Evolutionary conservation across 495 filamentous ascomycete species (phyloP), one percentile per base, ranked within the genome.

Genomic region (Penicillium herquei): DNA sequence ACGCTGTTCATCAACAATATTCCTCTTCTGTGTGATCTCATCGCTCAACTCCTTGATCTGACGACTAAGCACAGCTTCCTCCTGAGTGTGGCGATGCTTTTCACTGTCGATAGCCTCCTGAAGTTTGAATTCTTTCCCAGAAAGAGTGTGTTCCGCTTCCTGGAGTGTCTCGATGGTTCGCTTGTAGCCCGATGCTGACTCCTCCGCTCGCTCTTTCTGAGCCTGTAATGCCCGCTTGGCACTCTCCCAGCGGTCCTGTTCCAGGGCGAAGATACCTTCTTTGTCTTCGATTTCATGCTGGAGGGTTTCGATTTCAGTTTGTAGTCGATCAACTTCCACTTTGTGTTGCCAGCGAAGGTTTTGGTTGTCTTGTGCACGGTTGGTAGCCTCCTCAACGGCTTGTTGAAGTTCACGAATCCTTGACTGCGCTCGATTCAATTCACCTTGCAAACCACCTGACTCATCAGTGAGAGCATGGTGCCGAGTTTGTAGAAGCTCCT

Each of bases 271-370:
- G 18, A 85, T 76, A 32, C 83, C 84, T 62, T 90, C 85, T 51
- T 88, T 86, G 58, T 90, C 87, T 58, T 87, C 82, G n/a, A 91
- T 78, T 52, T 90, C 85, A 34, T 83, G 83, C 39, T 86, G 81
- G 9, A 91, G 78, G 54, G 84, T 76, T 31, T 89, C 84, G 32
- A 90, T 81, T 50, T 90, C 81, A 51, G 87, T 83, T 52, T 83
- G 80, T 6, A 90, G 70, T 17, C 76, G 77, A 14, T 85, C 82
- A 39, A 87, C 74, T 57, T 89, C 86, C 9, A 77, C 75, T 44
- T 84, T 81, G 62, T 85, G 86, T 64, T 91, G 81, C 52, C 68
- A 58, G 43, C 73, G 74, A 35, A 87, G 67, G 30, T 80, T 78
- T 32, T 81, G 78, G 52, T 81, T 83, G 9, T 83, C 73, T 12